These are phyloP conservation scores for Calophaca sinica DNA, from an alignment of 306 rosid genomes.

Conservation along the genomic window DNA sequence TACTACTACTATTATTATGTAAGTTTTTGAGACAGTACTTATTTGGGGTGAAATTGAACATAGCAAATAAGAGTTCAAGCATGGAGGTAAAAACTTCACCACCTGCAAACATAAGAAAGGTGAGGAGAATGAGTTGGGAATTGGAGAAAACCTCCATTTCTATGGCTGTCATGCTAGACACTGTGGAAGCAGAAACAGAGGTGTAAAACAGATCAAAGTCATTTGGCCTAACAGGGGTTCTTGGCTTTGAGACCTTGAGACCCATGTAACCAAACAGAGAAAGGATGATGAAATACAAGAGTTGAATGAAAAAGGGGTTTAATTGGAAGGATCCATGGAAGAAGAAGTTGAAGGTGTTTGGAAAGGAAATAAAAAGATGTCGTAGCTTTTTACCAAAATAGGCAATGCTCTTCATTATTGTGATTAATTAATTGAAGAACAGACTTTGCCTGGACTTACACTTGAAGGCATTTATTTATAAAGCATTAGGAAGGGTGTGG, in stretches of 20 bases:
- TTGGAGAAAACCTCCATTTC: constrained; percentile 69
- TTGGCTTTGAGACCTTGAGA: constrained; percentile 56
- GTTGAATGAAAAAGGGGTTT: constrained; percentile 45
- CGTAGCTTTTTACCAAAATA: background rate
- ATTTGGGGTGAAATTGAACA: constrained; percentile 2
- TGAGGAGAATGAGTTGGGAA: constrained; percentile 49
- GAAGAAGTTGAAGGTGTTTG: background rate
- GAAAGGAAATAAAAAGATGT: background rate
- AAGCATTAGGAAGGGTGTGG: background rate
- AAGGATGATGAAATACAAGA: constrained; percentile 50
- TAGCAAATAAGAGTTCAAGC: constrained; percentile 49
- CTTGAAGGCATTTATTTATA: constrained; percentile 34
- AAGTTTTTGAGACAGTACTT: background rate
- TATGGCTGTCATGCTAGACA: constrained; percentile 73
- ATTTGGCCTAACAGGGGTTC: constrained; percentile 24
- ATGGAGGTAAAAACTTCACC: constrained; percentile 76
- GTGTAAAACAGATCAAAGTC: constrained; percentile 68
- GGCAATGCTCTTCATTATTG: constrained; percentile 27
- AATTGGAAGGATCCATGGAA: background rate
- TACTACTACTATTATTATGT: background rate
- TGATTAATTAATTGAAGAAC: background rate
- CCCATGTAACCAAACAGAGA: constrained; percentile 62
- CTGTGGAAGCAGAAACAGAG: constrained; percentile 73
- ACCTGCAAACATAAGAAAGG: constrained; percentile 65
- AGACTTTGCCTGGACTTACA: background rate